Evolutionary conservation across 352 stramenopile species (phyloP), one percentile per base, ranked within the genome.

Genomic region (Salisapilia sapeloensis): DNA sequence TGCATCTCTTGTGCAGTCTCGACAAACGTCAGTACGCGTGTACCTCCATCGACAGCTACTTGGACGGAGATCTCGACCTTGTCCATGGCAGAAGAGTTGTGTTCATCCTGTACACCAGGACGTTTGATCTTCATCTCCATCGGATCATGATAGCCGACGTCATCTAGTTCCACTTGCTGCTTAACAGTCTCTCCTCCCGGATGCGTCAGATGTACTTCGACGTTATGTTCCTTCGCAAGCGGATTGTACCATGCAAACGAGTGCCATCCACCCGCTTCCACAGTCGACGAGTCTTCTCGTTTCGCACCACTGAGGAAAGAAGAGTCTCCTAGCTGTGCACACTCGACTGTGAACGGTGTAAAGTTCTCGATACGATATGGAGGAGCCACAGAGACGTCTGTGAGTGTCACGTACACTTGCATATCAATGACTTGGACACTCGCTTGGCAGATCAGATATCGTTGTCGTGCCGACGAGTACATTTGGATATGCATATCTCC

Each of bases 331-430:
- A 87, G 40, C 26, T 87, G 71, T 13, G 60, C 63, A 34, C 56
- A 83, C 14, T 81, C 62, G n/a, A 84, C 60, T 22, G 45, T 72
- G 35, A 75, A 87, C 28, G 67, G 71, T n/a, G 75, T 86, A 41
- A 72, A 91, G 45, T 91, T 91, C 50, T 91, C 75, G 29, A 91
- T 77, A 6, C 75, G 69, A 45, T 86, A 91, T 12, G 75, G 75
- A 6, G 75, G 75, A 12, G 67, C 59, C 15, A 60, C 71, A 0
- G 71, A 91, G 8, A 80, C 66, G 42, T 91, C 75, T 15, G 54
- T 86, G 30, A 91, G 41, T 33, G 87, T 74, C 9, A 91, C 71
- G 41, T 87, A 91, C 12, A 91, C 60, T 35, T 91, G 85, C 63
- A 83, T 83, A 23, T 84, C 75, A n/a, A 91, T 64, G 16, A 91